Percentiles rank a stretch among this genome's conserved stretches.
Conservation (phyloP, 306 rosid genomes). For the Vicia villosa region DNA sequence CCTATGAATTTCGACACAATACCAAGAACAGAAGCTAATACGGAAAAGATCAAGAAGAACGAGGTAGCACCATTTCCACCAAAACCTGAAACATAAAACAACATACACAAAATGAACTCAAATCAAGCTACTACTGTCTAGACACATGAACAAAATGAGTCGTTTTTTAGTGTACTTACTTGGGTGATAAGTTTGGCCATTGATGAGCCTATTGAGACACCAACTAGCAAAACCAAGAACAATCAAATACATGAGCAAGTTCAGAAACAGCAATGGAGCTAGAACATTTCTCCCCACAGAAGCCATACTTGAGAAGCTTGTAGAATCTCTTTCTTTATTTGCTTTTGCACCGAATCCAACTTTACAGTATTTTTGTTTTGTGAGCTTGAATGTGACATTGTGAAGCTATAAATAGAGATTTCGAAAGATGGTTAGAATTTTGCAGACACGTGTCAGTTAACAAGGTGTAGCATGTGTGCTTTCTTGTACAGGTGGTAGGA, state of each 20-base stretch:
- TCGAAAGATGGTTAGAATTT: neutral
- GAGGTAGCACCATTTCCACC: conserved; percentile 90
- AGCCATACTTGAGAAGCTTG: conserved; percentile 53
- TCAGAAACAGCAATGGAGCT: conserved; percentile 83
- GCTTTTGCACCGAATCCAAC: conserved; percentile 17
- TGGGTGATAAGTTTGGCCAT: conserved; percentile 87
- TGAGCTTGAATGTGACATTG: neutral
- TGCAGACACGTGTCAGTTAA: conserved; percentile 56
- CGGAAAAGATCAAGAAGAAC: conserved; percentile 62
- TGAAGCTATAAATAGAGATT: conserved; percentile 38
- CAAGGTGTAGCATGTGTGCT: conserved; percentile 46
- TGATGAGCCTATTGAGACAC: conserved; percentile 76
- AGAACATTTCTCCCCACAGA: conserved; percentile 72
- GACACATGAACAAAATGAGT: neutral
- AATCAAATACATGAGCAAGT: conserved; percentile 80
- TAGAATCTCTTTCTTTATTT: neutral
- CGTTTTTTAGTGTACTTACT: conserved; percentile 48
- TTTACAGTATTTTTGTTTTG: neutral
- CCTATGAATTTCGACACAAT: conserved; percentile 72
- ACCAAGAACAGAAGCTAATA: conserved; percentile 70
- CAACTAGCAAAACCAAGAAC: conserved; percentile 87
- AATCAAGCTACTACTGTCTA: too few relatives aligned
- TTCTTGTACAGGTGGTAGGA: conserved; percentile 66
- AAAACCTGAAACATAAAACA: conserved; percentile 49
- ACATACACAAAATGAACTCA: neutral